A percentile compares a stretch with the other conserved stretches of the same genome.
These are phyloP conservation scores for Candida jianshihensis DNA, from an alignment of 805 yeast species.

Conservation along the genomic window DNA sequence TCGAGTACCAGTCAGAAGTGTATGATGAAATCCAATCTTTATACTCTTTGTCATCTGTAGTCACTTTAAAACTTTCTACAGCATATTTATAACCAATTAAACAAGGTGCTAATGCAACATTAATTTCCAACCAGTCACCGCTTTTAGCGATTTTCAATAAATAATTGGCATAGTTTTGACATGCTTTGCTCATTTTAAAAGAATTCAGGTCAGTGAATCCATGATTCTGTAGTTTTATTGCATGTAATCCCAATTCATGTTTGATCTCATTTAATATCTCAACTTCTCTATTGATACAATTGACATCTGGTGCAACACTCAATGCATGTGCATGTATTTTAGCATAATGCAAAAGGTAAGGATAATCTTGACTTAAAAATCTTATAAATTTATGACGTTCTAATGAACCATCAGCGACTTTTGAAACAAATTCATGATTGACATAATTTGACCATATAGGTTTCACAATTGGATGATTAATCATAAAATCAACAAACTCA, in stretches of 20 bases:
- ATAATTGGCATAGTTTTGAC: slow-evolving; percentile 55
- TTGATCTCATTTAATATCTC: slow-evolving; percentile 44
- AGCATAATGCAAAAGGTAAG: slow-evolving; percentile 62
- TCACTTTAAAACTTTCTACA: slow-evolving; percentile 28
- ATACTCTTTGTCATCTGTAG: slow-evolving; percentile 26
- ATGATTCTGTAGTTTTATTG: slow-evolving; percentile 37
- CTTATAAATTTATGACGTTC: slow-evolving; percentile 43
- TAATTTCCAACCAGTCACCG: slow-evolving; percentile 57
- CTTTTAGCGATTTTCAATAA: slow-evolving; percentile 44
- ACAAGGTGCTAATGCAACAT: slow-evolving; percentile 70
- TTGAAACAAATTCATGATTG: slow-evolving; percentile 53
- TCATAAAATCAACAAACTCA: slow-evolving; percentile 41
- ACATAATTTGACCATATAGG: slow-evolving; percentile 53
- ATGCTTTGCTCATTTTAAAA: slow-evolving; percentile 47
- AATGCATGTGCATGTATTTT: slow-evolving; percentile 59
- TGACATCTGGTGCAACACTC: slow-evolving; percentile 49
- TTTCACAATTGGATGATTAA: slow-evolving; percentile 46
- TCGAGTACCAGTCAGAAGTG: slow-evolving; percentile 46
- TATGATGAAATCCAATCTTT: slow-evolving; percentile 59
- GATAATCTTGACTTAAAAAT: slow-evolving; percentile 53
- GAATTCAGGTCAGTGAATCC: slow-evolving; percentile 40
- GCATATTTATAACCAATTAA: slow-evolving; percentile 58
- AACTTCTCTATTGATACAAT: slow-evolving; percentile 43
- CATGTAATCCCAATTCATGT: slow-evolving; percentile 51
- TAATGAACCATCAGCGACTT: slow-evolving; percentile 45